phyloP scores from a whole-genome alignment of 2,329 filamentous ascomycete genomes.

The Dendryphion nanum region DNA sequence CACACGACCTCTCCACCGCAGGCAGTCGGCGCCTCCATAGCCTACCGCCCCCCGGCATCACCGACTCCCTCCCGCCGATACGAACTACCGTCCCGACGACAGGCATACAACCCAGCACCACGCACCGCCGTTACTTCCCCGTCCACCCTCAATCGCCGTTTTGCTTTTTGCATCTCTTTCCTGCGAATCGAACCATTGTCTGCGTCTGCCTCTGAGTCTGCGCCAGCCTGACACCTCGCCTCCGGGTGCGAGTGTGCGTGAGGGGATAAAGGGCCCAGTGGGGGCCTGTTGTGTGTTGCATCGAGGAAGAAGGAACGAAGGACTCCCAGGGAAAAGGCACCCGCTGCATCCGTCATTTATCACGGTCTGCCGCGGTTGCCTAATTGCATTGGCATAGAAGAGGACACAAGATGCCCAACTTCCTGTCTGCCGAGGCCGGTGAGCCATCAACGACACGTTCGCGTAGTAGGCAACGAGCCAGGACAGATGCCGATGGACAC shows the following conservation, averaged over 20 bases:
- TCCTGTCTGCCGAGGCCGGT: slow-evolving; percentile 23
- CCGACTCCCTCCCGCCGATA: no score
- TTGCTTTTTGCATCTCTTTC: neutral
- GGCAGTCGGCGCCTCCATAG: neutral
- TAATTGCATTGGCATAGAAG: slow-evolving; percentile 6
- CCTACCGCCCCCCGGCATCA: neutral
- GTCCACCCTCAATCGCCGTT: no score
- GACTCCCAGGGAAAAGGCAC: no score
- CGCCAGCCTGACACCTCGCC: neutral
- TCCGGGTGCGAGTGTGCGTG: no score
- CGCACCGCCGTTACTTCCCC: neutral
- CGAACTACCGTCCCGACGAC: no score
- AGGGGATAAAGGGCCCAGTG: neutral
- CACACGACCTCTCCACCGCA: neutral
- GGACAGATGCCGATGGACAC: slow-evolving; percentile 33
- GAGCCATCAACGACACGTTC: slow-evolving; percentile 25
- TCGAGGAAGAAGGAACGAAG: no score
- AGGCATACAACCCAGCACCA: neutral
- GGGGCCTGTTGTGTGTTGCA: neutral
- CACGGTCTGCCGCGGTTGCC: neutral
- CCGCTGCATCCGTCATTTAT: no score
- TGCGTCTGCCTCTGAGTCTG: no score
- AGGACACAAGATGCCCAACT: slow-evolving; percentile 23
- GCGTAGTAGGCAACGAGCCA: slow-evolving; percentile 32
- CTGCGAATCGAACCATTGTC: neutral